Evolutionary conservation across 345 rosid genomes (phyloP).

Genomic region (Microcos paniculata): DNA sequence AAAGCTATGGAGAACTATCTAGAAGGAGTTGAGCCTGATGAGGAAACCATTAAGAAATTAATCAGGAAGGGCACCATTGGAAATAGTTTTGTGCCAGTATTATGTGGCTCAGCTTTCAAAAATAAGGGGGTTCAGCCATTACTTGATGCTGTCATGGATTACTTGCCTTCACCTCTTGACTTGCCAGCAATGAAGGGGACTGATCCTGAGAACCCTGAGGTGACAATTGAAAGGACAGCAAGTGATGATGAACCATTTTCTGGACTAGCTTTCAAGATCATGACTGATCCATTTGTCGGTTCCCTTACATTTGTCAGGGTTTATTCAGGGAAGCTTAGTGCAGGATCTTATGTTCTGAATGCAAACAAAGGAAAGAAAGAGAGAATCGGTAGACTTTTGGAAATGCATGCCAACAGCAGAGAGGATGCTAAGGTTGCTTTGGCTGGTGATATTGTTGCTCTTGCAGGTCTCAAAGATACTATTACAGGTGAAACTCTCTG

Average conservation of each 20-base stretch:
- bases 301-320: constrained; percentile 93
- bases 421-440: constrained; percentile 88
- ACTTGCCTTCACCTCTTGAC: constrained; percentile 87
- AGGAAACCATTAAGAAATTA: constrained; percentile 69
- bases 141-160: constrained; percentile 91
- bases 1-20: constrained; percentile 88
- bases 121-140: constrained; percentile 95
- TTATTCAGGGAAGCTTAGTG: constrained; percentile 74
- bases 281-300: constrained; percentile 94
- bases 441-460: constrained; percentile 88
- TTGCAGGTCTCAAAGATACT: constrained; percentile 91
- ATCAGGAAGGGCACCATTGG: constrained; percentile 79
- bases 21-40: constrained; percentile 95
- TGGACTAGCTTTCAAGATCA: constrained; percentile 95
- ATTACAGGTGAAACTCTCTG: constrained; percentile 86
- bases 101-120: constrained; percentile 94
- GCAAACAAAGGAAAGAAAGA: constrained; percentile 97
- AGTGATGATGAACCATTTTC: constrained; percentile 85
- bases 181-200: constrained; percentile 87
- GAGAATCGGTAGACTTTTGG: constrained; percentile 93
- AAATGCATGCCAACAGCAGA: constrained; percentile 98
- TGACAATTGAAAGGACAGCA: constrained; percentile 48
- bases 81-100: constrained; percentile 73
- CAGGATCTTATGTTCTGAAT: constrained; percentile 91
- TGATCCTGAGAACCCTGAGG: constrained; percentile 88